Evolutionary conservation across 176 grass and related monocot genomes (phyloP).

Genomic region (Leersia perrieri): DNA sequence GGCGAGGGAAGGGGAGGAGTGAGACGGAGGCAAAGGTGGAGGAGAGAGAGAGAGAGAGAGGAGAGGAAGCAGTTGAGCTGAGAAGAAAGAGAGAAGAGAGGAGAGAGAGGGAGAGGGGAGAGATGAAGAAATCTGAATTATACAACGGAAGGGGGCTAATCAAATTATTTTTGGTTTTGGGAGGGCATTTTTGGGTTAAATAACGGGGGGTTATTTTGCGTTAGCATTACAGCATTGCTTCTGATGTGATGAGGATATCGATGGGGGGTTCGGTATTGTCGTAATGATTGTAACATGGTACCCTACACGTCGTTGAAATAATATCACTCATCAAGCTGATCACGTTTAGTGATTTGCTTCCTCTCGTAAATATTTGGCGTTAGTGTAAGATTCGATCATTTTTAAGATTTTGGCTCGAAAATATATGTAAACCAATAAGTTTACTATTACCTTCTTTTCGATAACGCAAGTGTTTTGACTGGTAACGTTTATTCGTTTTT

Average conservation of each 20-base stretch:
- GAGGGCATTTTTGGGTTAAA: neutral
- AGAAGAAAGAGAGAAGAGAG: no score
- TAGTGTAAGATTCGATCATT: no score
- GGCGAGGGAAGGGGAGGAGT: neutral
- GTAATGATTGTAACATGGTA: neutral
- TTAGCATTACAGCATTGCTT: no score
- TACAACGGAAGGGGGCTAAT: no score
- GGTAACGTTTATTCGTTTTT: no score
- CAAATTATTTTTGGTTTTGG: neutral
- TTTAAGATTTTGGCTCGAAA: no score
- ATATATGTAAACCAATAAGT: no score
- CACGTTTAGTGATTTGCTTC: neutral
- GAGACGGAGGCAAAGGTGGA: neutral
- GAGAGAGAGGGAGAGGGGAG: neutral
- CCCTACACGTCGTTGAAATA: neutral
- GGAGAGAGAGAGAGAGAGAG: neutral
- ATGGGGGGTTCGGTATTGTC: neutral
- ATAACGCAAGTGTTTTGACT: no score
- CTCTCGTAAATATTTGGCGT: no score
- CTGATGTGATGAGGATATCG: no score
- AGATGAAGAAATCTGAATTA: no score
- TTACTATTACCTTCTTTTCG: no score
- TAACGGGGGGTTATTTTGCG: neutral
- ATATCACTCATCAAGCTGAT: neutral
- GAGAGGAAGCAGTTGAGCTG: neutral